These are phyloP conservation scores for Aspergillus ruber DNA, from an alignment of 2,329 filamentous ascomycete species.

Conservation along the genomic window DNA sequence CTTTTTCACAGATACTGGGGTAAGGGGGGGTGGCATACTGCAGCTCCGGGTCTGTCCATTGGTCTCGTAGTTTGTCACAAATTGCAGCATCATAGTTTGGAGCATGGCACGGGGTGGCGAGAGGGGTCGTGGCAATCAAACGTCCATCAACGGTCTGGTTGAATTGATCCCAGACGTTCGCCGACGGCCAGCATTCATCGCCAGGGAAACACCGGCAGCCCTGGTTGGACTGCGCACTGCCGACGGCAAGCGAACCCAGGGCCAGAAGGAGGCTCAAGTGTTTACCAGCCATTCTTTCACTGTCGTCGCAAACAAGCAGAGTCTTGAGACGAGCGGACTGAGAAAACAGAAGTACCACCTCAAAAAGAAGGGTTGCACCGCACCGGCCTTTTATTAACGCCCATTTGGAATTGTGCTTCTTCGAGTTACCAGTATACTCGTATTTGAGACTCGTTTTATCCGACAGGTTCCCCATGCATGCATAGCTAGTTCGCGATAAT, in stretches of 20 bases:
- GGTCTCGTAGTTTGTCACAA: background rate
- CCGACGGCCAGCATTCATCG: constrained; percentile 46
- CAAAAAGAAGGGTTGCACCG: too few species aligned
- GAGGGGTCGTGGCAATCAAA: constrained; percentile 13
- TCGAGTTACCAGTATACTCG: too few species aligned
- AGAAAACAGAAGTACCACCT: too few species aligned
- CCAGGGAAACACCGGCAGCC: constrained; percentile 39
- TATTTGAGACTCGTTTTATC: too few species aligned
- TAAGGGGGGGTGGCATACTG: background rate
- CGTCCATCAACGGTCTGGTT: constrained; percentile 44
- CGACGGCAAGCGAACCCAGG: background rate
- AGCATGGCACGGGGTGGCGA: background rate
- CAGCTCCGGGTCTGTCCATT: background rate
- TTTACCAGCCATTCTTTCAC: too few species aligned
- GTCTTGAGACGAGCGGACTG: too few species aligned
- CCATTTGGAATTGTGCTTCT: too few species aligned
- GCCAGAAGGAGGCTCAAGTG: background rate
- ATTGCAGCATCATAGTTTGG: background rate
- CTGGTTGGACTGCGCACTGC: background rate
- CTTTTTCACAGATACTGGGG: too few species aligned
- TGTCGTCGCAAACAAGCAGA: too few species aligned
- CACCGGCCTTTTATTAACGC: too few species aligned
- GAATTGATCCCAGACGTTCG: constrained; percentile 40
- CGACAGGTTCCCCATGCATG: too few species aligned
- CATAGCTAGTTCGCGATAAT: too few species aligned